Conservation (phyloP, 148 eudicot species). For the Suaeda aralocaspica region DNA sequence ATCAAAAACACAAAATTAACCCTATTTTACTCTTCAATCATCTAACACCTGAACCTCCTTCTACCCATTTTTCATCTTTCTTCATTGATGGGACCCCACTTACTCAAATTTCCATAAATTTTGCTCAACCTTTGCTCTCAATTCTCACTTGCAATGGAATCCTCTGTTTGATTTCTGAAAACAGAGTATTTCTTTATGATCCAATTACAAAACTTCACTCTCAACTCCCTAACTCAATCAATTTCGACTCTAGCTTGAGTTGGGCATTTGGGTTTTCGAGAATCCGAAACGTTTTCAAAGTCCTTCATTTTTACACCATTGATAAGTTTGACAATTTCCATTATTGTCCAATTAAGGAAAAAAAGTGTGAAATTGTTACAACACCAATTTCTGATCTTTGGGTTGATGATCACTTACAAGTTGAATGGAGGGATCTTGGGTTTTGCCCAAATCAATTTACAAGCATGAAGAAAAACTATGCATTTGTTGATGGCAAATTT, state of each 20-base stretch:
- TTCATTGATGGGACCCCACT: slow-evolving; percentile 30
- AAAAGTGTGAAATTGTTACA: slow-evolving; percentile 31
- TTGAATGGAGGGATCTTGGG: slow-evolving; percentile 30
- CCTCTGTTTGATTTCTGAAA: slow-evolving; percentile 28
- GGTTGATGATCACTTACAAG: neutral
- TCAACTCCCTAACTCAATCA: slow-evolving; percentile 20
- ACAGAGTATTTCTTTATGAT: slow-evolving; percentile 23
- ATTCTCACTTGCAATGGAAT: slow-evolving; percentile 29
- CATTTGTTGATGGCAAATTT: slow-evolving; percentile 23
- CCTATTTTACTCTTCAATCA: slow-evolving; percentile 32
- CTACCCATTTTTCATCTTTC: slow-evolving; percentile 21
- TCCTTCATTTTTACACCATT: slow-evolving; percentile 30
- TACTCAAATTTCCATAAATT: slow-evolving; percentile 21
- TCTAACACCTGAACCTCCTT: slow-evolving; percentile 20
- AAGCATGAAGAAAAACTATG: slow-evolving; percentile 32
- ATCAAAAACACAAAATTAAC: slow-evolving; percentile 29
- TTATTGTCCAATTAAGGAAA: slow-evolving; percentile 27
- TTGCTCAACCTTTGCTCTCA: slow-evolving; percentile 16
- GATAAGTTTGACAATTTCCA: slow-evolving; percentile 34
- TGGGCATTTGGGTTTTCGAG: slow-evolving; percentile 33
- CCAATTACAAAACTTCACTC: slow-evolving; percentile 26
- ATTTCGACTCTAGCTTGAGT: slow-evolving; percentile 19
- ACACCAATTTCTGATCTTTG: slow-evolving; percentile 23
- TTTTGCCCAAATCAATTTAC: slow-evolving; percentile 32
- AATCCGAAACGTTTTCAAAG: slow-evolving; percentile 20